Conservation (phyloP, 768 basidiomycete genomes). For the Cyathus striatus region DNA sequence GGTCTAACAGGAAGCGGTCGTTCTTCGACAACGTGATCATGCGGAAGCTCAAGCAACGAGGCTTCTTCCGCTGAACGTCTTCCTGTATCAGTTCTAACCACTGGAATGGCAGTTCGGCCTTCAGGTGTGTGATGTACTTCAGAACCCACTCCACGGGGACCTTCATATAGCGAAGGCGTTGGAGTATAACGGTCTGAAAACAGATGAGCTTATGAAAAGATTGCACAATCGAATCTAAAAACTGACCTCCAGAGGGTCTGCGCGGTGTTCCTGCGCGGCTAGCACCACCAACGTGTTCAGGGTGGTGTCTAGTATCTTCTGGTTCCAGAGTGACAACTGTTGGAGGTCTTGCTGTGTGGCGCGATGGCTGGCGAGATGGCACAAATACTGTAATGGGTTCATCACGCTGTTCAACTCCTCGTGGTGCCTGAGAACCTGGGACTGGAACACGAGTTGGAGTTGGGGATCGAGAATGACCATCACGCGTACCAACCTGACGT, state of each 20-base stretch:
- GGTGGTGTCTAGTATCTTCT: slow-evolving; percentile 7
- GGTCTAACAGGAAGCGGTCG: slow-evolving; percentile 5
- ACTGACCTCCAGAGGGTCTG: slow-evolving; percentile 12
- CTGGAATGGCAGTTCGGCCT: slow-evolving; percentile 5
- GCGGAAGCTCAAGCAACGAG: not conserved
- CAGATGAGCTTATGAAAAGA: not conserved
- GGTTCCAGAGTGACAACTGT: slow-evolving; percentile 15
- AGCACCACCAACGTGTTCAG: slow-evolving; percentile 2
- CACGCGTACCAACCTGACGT: slow-evolving; percentile 5
- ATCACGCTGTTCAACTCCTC: not conserved
- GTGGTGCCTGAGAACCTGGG: slow-evolving; percentile 1
- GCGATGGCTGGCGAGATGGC: slow-evolving; percentile 10
- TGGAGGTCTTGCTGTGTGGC: slow-evolving; percentile 13
- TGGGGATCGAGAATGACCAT: slow-evolving; percentile 4
- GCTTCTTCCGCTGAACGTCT: not conserved
- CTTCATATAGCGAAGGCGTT: slow-evolving; percentile 10
- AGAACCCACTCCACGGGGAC: slow-evolving; percentile 2
- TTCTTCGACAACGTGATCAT: not conserved
- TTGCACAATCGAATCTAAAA: not conserved
- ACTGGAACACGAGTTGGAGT: slow-evolving; percentile 5
- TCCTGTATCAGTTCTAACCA: not conserved
- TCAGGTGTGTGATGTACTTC: slow-evolving; percentile 5
- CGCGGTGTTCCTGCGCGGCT: slow-evolving; percentile 10
- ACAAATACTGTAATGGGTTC: slow-evolving; percentile 14
- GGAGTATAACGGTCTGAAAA: slow-evolving; percentile 7